Percentiles rank a stretch among this genome's conserved stretches.
Evolutionary conservation across 371 early-diverging fungal genomes (phyloP).

Genomic region (Mucor sp.): DNA sequence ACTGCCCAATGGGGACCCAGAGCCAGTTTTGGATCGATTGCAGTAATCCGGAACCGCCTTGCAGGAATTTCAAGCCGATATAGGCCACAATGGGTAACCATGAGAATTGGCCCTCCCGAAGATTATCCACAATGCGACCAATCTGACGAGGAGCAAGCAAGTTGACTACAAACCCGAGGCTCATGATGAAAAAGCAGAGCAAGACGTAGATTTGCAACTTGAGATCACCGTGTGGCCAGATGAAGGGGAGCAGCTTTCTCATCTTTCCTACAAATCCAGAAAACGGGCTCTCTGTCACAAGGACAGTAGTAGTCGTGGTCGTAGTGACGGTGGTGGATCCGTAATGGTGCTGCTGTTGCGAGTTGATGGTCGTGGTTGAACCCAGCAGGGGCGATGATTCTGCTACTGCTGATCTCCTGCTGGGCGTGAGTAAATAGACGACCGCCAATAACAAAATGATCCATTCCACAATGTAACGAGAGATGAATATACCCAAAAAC

Average conservation of each 20-base stretch:
- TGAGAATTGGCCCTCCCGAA: conserved; percentile 35
- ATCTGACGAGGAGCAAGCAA: conserved; percentile 82
- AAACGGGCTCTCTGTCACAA: conserved; percentile 29
- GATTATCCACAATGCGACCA: conserved; percentile 74
- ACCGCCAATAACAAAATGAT: conserved; percentile 24
- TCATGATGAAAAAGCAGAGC: conserved; percentile 68
- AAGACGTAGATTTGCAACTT: conserved; percentile 71
- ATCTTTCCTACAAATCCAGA: conserved; percentile 57
- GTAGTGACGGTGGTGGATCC: not conserved
- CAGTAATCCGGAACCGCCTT: conserved; percentile 80
- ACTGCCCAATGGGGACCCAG: conserved; percentile 93
- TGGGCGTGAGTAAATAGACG: conserved; percentile 32
- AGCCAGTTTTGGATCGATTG: conserved; percentile 77
- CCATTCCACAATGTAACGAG: conserved; percentile 38
- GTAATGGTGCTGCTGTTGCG: conserved; percentile 6
- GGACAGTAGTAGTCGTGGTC: not conserved
- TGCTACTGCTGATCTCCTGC: not conserved
- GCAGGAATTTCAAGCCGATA: conserved; percentile 74
- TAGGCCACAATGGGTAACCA: conserved; percentile 76
- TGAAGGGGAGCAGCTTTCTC: conserved; percentile 73
- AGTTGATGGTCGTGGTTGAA: conserved; percentile 11
- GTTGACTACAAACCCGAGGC: conserved; percentile 80
- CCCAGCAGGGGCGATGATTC: conserved; percentile 14
- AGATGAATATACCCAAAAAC: conserved; percentile 34
- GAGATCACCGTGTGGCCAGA: conserved; percentile 76